These are phyloP conservation scores for Sporothrix globosa DNA, from an alignment of 2,329 filamentous ascomycete species.

Conservation along the genomic window DNA sequence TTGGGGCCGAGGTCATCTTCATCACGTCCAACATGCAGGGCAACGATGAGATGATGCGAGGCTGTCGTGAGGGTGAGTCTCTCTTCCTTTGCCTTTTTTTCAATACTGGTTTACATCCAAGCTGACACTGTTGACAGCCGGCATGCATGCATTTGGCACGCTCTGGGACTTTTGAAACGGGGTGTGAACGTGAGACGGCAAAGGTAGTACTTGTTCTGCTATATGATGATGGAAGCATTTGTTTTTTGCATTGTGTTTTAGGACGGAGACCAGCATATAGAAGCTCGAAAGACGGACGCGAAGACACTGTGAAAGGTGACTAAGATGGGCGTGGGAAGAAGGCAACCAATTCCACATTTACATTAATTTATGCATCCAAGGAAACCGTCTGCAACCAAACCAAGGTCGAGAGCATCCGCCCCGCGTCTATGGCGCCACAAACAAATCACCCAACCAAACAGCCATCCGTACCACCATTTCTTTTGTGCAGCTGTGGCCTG, in stretches of 20 bases:
- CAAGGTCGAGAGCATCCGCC: too few relatives aligned
- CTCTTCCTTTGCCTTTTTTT: too few relatives aligned
- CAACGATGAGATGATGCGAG: slow-evolving; percentile 51
- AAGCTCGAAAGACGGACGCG: background rate
- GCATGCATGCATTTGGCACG: slow-evolving; percentile 47
- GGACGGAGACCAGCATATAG: background rate
- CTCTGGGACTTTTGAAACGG: slow-evolving; percentile 46
- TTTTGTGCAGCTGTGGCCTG: slow-evolving; percentile 21
- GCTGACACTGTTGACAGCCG: slow-evolving; percentile 38
- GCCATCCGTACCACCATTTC: slow-evolving; percentile 21
- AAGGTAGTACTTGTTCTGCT: background rate
- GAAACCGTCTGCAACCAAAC: too few relatives aligned
- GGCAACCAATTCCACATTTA: slow-evolving; percentile 22
- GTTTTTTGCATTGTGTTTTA: slow-evolving; percentile 4
- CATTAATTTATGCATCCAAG: background rate
- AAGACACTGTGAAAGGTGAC: background rate
- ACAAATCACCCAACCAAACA: slow-evolving; percentile 9
- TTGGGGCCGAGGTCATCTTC: slow-evolving; percentile 50
- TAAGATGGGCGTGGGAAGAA: slow-evolving; percentile 5
- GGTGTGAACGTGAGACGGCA: background rate
- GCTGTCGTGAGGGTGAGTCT: slow-evolving; percentile 45
- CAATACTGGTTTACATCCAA: too few relatives aligned
- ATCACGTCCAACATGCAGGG: slow-evolving; percentile 49
- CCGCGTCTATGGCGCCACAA: slow-evolving; percentile 1
- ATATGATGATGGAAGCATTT: background rate